Base-by-base conservation (phyloP, 805 yeast species). In the Wickerhamiella occidentalis region DNA sequence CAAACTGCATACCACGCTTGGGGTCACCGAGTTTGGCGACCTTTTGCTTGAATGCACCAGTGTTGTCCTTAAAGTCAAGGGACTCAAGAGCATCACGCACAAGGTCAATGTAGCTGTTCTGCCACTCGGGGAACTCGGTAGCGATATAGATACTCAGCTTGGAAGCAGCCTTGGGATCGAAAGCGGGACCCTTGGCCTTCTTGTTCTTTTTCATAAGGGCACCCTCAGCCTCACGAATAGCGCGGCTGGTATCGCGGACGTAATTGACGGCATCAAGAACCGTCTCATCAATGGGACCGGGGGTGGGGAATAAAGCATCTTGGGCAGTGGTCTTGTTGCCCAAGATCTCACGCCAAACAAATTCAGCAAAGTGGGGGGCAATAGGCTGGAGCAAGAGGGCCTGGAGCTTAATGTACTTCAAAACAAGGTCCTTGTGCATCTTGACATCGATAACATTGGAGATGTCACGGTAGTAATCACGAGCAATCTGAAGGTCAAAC, bases 1-100 rank as follows among this genome's bases (percentile, higher is more conserved):
- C 87, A 66, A 88, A 90, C 52, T 97, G 97, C 97, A 92, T 92
- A 52, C 95, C 96, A 59, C 94, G 82, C 76, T 92, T 92, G 84
- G 88, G 85, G 61, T 92, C 97, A 13, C 72, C 73, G 11, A 67
- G 56, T 52, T 66, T 61, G 46, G 65, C 60, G 23, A 68, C 72
- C 48, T 61, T 58, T 53, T 61, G 60, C 56, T 67, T 66, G 58
- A 68, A 59, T 18, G 64, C 69, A 9, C 64, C 64, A 23, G 64
- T 54, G 58, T 66, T 62, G 23, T 62, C 63, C 50, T 64, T 52
- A 45, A 64, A 57, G 25, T 56, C 58, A 35, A 59, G 52, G 11
- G 64, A 54, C 42, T 68, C 67, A 57, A 84, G 83, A 56, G 85
- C 73, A 58, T 80, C 79, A 59, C 88, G 77, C 26, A 87, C 90